phyloP scores from a whole-genome alignment of 2,329 filamentous ascomycete genomes.

The Lasiodiplodia hormozganensis region DNA sequence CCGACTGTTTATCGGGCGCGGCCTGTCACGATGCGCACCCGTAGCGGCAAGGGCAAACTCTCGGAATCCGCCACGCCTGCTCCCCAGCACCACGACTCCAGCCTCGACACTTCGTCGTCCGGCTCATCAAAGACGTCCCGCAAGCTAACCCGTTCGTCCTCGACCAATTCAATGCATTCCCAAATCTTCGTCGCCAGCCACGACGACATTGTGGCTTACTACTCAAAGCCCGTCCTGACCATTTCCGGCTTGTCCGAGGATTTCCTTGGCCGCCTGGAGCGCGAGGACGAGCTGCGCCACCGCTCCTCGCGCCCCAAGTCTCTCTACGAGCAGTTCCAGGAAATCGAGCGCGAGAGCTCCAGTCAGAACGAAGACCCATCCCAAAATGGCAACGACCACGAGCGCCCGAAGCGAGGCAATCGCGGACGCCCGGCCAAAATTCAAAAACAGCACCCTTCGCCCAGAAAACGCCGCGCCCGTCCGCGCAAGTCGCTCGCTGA shows the following conservation, averaged over 20 bases:
- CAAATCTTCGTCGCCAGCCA: constrained; percentile 34
- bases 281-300: constrained; percentile 17
- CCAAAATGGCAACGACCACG: constrained; percentile 28
- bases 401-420: constrained; percentile 28
- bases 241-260: constrained; percentile 40
- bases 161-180: constrained; percentile 43
- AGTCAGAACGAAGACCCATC: constrained; percentile 25
- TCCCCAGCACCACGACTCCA: constrained; percentile 24
- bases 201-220: constrained; percentile 40
- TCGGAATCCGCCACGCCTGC: constrained; percentile 27
- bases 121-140: constrained; percentile 33
- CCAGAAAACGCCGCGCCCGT: constrained; percentile 41
- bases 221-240: constrained; percentile 42
- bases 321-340: constrained; percentile 27
- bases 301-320: constrained; percentile 23
- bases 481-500: constrained; percentile 44
- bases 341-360: constrained; percentile 28
- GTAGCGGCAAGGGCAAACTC: constrained; percentile 30
- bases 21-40: constrained; percentile 29
- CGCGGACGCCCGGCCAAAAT: constrained; percentile 24
- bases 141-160: constrained; percentile 42
- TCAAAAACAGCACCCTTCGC: constrained; percentile 35
- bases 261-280: constrained; percentile 21
- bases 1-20: constrained; percentile 3
- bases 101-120: constrained; percentile 19